Conservation (phyloP, 2,329 filamentous ascomycete genomes). For the Aspergillus vadensis region DNA sequence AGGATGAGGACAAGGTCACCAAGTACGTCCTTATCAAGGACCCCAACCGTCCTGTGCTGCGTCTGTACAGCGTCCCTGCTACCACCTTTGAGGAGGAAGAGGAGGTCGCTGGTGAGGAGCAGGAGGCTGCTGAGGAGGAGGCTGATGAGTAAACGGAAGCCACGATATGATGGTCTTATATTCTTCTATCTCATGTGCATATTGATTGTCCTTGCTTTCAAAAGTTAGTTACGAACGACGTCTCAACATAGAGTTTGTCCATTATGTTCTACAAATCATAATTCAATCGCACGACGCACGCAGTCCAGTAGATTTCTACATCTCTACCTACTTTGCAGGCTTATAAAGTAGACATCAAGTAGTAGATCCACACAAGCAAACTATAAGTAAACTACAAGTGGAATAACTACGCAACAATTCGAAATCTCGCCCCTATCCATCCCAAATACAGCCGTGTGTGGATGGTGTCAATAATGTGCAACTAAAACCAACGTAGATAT, state of each 20-base stretch:
- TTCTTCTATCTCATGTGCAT: not conserved
- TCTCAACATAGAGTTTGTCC: not conserved
- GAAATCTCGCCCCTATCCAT: too few relatives aligned
- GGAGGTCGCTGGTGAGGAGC: conserved; percentile 61
- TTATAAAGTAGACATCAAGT: too few relatives aligned
- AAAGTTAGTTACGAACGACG: not conserved
- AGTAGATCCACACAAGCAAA: too few relatives aligned
- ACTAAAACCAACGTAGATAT: too few relatives aligned
- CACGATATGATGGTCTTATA: not conserved
- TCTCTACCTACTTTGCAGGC: too few relatives aligned
- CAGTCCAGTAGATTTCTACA: too few relatives aligned
- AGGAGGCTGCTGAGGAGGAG: conserved; percentile 59
- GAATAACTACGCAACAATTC: too few relatives aligned
- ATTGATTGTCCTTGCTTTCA: not conserved
- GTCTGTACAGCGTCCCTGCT: conserved; percentile 86
- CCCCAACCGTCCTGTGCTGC: conserved; percentile 93
- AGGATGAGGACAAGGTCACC: conserved; percentile 45
- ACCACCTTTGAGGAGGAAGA: conserved; percentile 90
- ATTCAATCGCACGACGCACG: too few relatives aligned
- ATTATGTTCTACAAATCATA: too few relatives aligned
- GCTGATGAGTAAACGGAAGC: conserved; percentile 29
- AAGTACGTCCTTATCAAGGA: conserved; percentile 70
- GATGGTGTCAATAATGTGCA: too few relatives aligned
- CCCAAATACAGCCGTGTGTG: too few relatives aligned
- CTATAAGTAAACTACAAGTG: too few relatives aligned